Evolutionary conservation across 148 eudicot species (phyloP).

Genomic region (Cornus kousa): DNA sequence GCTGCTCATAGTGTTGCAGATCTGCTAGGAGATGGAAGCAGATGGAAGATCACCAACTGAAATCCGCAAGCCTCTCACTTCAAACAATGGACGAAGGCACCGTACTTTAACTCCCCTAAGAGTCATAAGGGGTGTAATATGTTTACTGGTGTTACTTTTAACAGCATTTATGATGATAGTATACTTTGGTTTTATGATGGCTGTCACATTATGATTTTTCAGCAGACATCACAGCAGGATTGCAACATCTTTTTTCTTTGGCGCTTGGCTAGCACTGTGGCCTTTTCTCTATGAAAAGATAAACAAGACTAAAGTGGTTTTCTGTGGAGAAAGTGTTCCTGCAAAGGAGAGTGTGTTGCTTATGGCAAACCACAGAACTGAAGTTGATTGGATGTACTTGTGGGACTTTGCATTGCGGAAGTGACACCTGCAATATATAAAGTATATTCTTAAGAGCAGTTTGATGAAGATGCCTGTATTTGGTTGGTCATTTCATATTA

Average conservation of each 20-base stretch:
- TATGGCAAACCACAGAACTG: slow-evolving; percentile 90
- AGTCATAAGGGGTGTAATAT: slow-evolving; percentile 59
- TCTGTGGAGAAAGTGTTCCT: slow-evolving; percentile 79
- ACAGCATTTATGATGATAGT: slow-evolving; percentile 80
- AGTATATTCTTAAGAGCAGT: slow-evolving; percentile 87
- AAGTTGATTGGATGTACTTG: slow-evolving; percentile 97
- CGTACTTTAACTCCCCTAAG: slow-evolving; percentile 54
- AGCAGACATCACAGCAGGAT: slow-evolving; percentile 77
- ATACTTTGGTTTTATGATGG: slow-evolving; percentile 52
- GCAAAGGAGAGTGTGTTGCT: slow-evolving; percentile 57
- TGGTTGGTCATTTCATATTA: slow-evolving; percentile 87
- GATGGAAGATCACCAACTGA: slow-evolving; percentile 33
- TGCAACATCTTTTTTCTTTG: slow-evolving; percentile 62
- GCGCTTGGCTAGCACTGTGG: slow-evolving; percentile 88
- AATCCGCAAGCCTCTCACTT: slow-evolving; percentile 21
- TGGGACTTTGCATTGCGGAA: slow-evolving; percentile 95
- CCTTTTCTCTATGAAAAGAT: slow-evolving; percentile 85
- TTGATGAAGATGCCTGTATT: slow-evolving; percentile 88
- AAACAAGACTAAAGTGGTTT: slow-evolving; percentile 70
- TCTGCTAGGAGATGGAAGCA: slow-evolving; percentile 46
- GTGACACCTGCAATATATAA: slow-evolving; percentile 61
- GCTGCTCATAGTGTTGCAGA: neutral
- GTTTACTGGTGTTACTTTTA: slow-evolving; percentile 60
- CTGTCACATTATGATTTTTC: slow-evolving; percentile 57
- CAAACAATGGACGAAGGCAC: slow-evolving; percentile 21